phyloP scores from a whole-genome alignment of 2,329 filamentous ascomycete species.

The Colletotrichum chlorophyti region DNA sequence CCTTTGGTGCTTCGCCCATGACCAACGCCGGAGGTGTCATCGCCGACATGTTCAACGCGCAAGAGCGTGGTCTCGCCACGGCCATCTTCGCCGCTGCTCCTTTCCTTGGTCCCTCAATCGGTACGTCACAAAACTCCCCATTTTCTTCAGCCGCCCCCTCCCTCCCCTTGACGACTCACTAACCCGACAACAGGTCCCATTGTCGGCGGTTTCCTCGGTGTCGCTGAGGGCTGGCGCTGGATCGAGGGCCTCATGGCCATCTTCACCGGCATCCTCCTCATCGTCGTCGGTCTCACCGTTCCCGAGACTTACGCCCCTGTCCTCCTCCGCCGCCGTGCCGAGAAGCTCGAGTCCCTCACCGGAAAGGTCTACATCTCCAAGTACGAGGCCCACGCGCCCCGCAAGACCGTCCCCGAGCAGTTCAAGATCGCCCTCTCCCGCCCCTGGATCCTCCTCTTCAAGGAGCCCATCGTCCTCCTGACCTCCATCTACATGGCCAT shows the following conservation, averaged over 20 bases:
- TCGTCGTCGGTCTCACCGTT: constrained; percentile 54
- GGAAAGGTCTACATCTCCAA: constrained; percentile 34
- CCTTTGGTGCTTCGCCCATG: constrained; percentile 67
- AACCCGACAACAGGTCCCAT: constrained; percentile 73
- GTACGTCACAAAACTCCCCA: constrained; percentile 63
- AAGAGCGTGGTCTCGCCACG: constrained; percentile 63
- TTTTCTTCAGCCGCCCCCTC: constrained; percentile 72
- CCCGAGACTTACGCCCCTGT: constrained; percentile 40
- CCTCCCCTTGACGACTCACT: too few species aligned
- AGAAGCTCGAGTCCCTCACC: constrained; percentile 28
- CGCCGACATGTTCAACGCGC: constrained; percentile 64
- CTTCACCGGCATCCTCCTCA: constrained; percentile 49
- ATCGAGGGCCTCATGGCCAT: constrained; percentile 70
- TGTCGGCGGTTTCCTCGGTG: constrained; percentile 70
- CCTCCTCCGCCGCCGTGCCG: constrained; percentile 35
- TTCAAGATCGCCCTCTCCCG: constrained; percentile 49
- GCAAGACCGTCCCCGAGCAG: constrained; percentile 49
- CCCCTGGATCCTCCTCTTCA: constrained; percentile 74
- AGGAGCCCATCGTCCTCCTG: constrained; percentile 73
- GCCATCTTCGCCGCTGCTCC: constrained; percentile 70
- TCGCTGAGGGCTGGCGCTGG: constrained; percentile 73
- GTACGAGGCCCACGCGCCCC: constrained; percentile 56
- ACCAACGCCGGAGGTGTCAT: constrained; percentile 69
- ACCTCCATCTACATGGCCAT: constrained; percentile 72
- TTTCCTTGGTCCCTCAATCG: constrained; percentile 68